Conservation (phyloP, 306 rosid species). For the Corylus heterophylla region DNA sequence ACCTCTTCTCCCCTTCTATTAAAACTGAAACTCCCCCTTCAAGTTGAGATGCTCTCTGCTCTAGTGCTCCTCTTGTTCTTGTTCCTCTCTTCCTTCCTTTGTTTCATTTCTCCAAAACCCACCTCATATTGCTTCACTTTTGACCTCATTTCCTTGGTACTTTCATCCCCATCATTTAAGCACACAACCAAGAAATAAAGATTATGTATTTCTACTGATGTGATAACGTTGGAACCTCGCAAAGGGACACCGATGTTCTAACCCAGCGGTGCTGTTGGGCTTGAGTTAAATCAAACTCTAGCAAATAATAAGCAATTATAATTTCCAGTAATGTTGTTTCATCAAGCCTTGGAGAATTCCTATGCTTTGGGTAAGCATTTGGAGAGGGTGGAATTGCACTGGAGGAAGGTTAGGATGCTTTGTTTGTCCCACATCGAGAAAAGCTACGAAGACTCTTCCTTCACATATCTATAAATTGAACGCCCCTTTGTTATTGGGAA, state of each 20-base stretch:
- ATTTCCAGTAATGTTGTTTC: too few relatives aligned
- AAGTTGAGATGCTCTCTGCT: too few relatives aligned
- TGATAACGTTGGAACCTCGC: conserved; percentile 56
- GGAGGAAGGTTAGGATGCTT: too few relatives aligned
- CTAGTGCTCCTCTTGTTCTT: conserved; percentile 14
- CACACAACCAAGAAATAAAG: conserved; percentile 39
- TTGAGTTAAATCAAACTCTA: conserved; percentile 43
- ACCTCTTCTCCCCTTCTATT: too few relatives aligned
- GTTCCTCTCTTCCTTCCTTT: conserved; percentile 37
- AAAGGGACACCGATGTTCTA: conserved; percentile 68
- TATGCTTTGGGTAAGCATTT: too few relatives aligned
- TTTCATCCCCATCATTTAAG: conserved; percentile 28
- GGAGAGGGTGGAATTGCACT: too few relatives aligned
- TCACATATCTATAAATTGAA: too few relatives aligned
- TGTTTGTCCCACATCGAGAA: too few relatives aligned
- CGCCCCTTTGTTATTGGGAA: too few relatives aligned
- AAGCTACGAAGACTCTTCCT: too few relatives aligned
- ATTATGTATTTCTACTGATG: neutral
- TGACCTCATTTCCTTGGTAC: conserved; percentile 19
- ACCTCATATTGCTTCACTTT: conserved; percentile 24
- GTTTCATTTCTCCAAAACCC: conserved; percentile 38
- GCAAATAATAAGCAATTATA: conserved; percentile 56
- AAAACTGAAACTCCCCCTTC: too few relatives aligned
- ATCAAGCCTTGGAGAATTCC: too few relatives aligned
- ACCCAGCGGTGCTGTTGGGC: conserved; percentile 50